These are phyloP conservation scores for Wickerhamiella brachini DNA, from an alignment of 805 yeast genomes.

Conservation along the genomic window DNA sequence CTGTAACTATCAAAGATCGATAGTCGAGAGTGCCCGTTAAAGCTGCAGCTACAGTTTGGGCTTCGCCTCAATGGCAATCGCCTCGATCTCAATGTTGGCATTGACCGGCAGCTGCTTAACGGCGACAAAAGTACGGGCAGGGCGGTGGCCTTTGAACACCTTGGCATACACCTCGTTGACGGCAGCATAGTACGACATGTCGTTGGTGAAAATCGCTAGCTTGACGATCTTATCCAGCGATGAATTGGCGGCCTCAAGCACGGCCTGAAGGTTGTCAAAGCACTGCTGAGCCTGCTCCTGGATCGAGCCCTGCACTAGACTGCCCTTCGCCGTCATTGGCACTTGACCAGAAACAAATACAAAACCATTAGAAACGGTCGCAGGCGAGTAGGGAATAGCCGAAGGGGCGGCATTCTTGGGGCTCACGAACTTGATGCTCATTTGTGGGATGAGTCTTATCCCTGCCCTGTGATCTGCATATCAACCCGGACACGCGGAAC, in stretches of 20 bases:
- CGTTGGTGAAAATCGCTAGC: slow-evolving; percentile 79
- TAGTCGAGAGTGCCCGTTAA: too few relatives aligned
- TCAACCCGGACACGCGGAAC: too few relatives aligned
- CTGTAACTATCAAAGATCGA: too few relatives aligned
- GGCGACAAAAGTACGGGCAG: slow-evolving; percentile 97
- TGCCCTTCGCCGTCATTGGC: slow-evolving; percentile 70
- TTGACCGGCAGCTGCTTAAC: slow-evolving; percentile 84
- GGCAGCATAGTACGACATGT: slow-evolving; percentile 71
- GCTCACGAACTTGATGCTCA: slow-evolving; percentile 14
- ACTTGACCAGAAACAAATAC: slow-evolving; percentile 91
- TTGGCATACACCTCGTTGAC: slow-evolving; percentile 72
- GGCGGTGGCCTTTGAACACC: slow-evolving; percentile 30
- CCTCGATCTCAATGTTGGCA: slow-evolving; percentile 80
- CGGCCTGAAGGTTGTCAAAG: slow-evolving; percentile 33
- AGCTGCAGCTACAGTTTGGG: neutral
- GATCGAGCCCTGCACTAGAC: slow-evolving; percentile 67
- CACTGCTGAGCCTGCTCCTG: slow-evolving; percentile 28
- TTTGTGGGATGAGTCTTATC: neutral
- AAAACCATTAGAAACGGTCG: slow-evolving; percentile 78
- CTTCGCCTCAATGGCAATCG: slow-evolving; percentile 55
- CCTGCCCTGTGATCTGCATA: neutral
- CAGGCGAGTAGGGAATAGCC: slow-evolving; percentile 94
- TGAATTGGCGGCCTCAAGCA: slow-evolving; percentile 77
- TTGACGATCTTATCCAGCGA: slow-evolving; percentile 73
- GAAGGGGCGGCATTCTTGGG: slow-evolving; percentile 83